phyloP scores from a whole-genome alignment of 2,329 filamentous ascomycete genomes.

The Microascus cirrosus region DNA sequence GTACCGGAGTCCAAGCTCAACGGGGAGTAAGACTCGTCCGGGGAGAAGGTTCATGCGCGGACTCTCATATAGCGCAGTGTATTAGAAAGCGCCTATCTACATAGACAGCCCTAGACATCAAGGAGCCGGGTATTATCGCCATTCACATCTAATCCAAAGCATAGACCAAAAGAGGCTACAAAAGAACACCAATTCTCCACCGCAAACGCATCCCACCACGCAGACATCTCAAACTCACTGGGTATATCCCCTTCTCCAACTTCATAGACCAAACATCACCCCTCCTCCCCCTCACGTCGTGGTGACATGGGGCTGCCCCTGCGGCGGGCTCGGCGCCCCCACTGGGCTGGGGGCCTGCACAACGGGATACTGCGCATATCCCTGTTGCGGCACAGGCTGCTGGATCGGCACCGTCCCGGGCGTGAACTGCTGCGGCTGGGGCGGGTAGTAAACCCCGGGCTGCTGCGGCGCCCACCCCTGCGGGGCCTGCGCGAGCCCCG shows the following conservation, averaged over 20 bases:
- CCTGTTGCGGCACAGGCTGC: neutral
- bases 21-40: slow-evolving; percentile 17
- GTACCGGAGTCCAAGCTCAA: slow-evolving; percentile 21
- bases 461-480: slow-evolving; percentile 11
- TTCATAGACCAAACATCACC: no score
- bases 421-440: slow-evolving; percentile 5
- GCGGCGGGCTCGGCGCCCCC: neutral
- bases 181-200: neutral
- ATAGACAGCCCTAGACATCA: neutral
- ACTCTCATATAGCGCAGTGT: neutral
- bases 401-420: neutral
- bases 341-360: neutral
- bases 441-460: slow-evolving; percentile 4
- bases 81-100: neutral
- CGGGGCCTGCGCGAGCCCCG: neutral
- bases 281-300: no score
- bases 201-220: neutral
- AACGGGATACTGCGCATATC: slow-evolving; percentile 3
- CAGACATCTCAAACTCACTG: no score
- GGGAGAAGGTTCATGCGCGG: neutral
- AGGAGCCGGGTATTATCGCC: neutral
- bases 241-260: no score
- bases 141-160: neutral
- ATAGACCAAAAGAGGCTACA: neutral
- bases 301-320: neutral